Evolutionary conservation across 768 basidiomycete genomes (phyloP).

Genomic region (Suillus placidus): DNA sequence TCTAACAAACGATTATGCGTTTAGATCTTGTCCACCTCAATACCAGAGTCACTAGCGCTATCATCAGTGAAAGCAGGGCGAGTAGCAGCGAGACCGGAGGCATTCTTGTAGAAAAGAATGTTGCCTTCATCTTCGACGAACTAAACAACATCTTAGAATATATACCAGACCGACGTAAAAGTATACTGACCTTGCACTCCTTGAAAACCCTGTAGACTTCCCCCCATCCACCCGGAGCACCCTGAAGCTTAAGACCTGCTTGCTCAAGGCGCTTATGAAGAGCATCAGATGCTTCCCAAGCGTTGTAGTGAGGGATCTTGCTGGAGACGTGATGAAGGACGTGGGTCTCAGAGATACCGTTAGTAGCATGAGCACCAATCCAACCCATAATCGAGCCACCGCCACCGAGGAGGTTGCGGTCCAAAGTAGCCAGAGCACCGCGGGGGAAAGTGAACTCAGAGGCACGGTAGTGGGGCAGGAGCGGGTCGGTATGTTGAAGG

Average conservation of each 20-base stretch:
- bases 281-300: conserved; percentile 91
- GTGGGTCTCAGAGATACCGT: conserved; percentile 95
- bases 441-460: conserved; percentile 90
- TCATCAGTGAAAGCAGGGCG: conserved; percentile 67
- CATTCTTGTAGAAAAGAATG: conserved; percentile 91
- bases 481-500: conserved; percentile 97
- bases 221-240: conserved; percentile 76
- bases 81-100: conserved; percentile 71
- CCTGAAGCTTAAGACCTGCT: conserved; percentile 63
- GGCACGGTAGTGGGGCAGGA: conserved; percentile 91
- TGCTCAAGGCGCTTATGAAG: conserved; percentile 72
- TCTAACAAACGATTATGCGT: conserved; percentile 1
- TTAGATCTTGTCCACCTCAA: conserved; percentile 52
- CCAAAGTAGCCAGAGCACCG: conserved; percentile 90
- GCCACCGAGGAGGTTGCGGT: conserved; percentile 80
- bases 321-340: conserved; percentile 89
- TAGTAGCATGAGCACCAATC: conserved; percentile 82
- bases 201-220: conserved; percentile 78
- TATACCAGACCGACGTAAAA: neutral
- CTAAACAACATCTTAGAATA: conserved; percentile 32
- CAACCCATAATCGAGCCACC: conserved; percentile 79
- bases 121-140: conserved; percentile 96
- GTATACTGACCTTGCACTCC: conserved; percentile 65
- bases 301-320: conserved; percentile 96
- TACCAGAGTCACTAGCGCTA: conserved; percentile 64